Percentiles rank a stretch among this genome's conserved stretches.
Evolutionary conservation across 1,284 basidiomycete genomes (phyloP).

Genomic region (Rhodotorula sp.): DNA sequence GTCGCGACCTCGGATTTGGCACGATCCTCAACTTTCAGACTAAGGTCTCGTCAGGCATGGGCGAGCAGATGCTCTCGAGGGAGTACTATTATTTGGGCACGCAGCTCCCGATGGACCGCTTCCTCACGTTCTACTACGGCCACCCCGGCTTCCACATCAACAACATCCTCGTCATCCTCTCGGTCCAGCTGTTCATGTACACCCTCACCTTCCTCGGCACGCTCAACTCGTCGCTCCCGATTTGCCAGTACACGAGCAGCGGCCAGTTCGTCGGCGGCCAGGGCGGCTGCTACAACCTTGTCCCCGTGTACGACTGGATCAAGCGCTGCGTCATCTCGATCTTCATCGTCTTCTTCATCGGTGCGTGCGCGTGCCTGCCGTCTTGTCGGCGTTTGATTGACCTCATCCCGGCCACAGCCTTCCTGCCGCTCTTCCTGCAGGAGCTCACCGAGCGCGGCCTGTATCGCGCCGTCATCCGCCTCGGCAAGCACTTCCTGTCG

Average conservation of each 20-base stretch:
- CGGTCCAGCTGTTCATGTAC: conserved; percentile 83
- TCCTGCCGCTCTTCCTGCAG: conserved; percentile 71
- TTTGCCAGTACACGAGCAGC: conserved; percentile 70
- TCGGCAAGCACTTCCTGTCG: conserved; percentile 87
- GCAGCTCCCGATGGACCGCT: conserved; percentile 96
- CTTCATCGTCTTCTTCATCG: conserved; percentile 92
- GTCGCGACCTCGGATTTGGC: conserved; percentile 97
- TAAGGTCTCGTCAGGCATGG: conserved; percentile 99
- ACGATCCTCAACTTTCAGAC: conserved; percentile 99
- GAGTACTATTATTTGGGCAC: conserved; percentile 99
- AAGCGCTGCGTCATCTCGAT: conserved; percentile 91
- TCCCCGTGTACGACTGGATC: conserved; percentile 88
- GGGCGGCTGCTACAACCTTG: conserved; percentile 85
- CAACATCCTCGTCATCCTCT: conserved; percentile 95
- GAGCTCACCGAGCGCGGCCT: conserved; percentile 91
- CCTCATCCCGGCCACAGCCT: conserved; percentile 25
- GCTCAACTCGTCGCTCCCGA: conserved; percentile 70
- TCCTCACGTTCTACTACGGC: conserved; percentile 99
- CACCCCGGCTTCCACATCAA: conserved; percentile 99
- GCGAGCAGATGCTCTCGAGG: conserved; percentile 97
- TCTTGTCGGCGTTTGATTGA: background rate
- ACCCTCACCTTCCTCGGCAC: conserved; percentile 88
- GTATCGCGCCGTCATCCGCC: conserved; percentile 78
- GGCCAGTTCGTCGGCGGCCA: conserved; percentile 72
- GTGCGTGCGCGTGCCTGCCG: conserved; percentile 23